Evolutionary conservation across 192 early-diverging fungal species (phyloP), one percentile per base, ranked within the genome.

Genomic region (Haplosporangium gracile): DNA sequence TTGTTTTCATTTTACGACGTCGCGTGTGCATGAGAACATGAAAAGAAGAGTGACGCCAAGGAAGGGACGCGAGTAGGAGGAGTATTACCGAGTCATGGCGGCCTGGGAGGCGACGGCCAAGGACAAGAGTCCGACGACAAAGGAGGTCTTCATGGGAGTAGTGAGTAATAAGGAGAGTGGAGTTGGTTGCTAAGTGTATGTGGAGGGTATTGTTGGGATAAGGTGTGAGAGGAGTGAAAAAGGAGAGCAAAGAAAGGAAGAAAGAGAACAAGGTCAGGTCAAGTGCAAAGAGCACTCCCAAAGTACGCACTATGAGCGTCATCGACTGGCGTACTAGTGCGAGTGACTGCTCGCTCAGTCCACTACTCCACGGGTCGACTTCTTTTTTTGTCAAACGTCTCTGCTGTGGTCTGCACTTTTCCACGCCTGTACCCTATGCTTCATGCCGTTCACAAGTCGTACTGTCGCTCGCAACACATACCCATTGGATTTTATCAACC

Each of bases 91-190:
- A 75, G 72, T 77, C 55, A 85, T 72, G 55, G 70, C 84, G 18
- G 84, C 84, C 75, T 86, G 79, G 5, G 84, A 80, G 65, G 79
- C 72, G 26, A 74, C 36, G 15, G 79, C 79, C 79, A 81, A 49
- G 79, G 84, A 86, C 78, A 86, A 81, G 60, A 86, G 84, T 77
- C 79, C 84, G 36, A 65, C 79, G 55, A 86, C 26, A 60, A 86
- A 65, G 11, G 84, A 70, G 55, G 72, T 76, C 63, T 85, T 85
- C 83, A 85, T 85, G 45, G 40, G 45, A 26, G 22, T 26, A 49
- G 13, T 45, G 29, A 49, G 13, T 45, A 45, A 11, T 65, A 65
- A 65, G 4, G 22, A 22, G 38, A 13, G 68, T n/a, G 32, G 36
- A 34, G 45, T 7, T 43, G 38, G 16, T 45, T 73, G 38, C 29